A percentile compares a stretch with the other conserved stretches of the same genome.
phyloP scores from a whole-genome alignment of 192 early-diverging fungal genomes.

The Coemansia sp. region DNA sequence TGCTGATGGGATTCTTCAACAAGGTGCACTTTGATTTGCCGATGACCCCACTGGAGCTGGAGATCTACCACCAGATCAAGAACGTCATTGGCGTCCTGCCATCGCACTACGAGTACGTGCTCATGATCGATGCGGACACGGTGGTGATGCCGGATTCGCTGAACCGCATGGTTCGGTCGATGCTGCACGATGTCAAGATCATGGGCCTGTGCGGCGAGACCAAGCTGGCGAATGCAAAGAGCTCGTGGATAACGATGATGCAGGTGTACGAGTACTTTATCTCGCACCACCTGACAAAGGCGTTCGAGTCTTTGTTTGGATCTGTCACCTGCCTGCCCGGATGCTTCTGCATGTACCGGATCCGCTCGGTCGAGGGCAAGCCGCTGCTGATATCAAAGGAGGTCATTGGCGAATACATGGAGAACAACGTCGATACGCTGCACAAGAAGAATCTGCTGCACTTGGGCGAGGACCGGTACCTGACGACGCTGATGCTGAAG shows the following conservation, averaged over 20 bases:
- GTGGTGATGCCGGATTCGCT: constrained; percentile 88
- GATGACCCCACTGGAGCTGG: constrained; percentile 94
- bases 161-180: constrained; percentile 88
- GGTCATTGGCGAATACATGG: constrained; percentile 87
- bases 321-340: constrained; percentile 96
- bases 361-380: constrained; percentile 80
- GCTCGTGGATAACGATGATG: constrained; percentile 96
- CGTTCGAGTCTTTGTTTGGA: constrained; percentile 96
- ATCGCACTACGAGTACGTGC: constrained; percentile 89
- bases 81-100: constrained; percentile 97
- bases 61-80: constrained; percentile 98
- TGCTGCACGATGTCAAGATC: constrained; percentile 87
- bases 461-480: constrained; percentile 98
- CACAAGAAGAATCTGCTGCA: constrained; percentile 98
- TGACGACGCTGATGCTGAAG: constrained; percentile 91
- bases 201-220: constrained; percentile 97
- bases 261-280: constrained; percentile 99
- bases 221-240: constrained; percentile 83
- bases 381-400: constrained; percentile 84
- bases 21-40: constrained; percentile 90
- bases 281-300: constrained; percentile 91
- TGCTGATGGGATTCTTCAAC: constrained; percentile 95
- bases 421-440: constrained; percentile 91
- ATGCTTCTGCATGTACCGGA: constrained; percentile 99
- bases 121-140: constrained; percentile 98